Evolutionary conservation across 1,284 basidiomycete genomes (phyloP).

Genomic region (Chalciporus sp.): DNA sequence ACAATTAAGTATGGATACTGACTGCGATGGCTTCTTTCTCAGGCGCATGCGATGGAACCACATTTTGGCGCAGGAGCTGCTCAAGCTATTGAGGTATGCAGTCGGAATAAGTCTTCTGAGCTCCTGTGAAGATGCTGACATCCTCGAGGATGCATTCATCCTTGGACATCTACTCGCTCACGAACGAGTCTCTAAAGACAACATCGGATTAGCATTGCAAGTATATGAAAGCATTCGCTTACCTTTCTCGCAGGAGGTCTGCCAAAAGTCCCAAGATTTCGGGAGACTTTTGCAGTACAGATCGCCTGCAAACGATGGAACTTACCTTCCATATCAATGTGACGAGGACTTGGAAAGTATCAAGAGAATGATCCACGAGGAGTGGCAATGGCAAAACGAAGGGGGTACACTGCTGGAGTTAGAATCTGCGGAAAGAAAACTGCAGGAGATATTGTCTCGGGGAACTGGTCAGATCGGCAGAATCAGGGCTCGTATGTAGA

Average conservation of each 20-base stretch:
- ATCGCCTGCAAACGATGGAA: neutral
- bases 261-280: neutral
- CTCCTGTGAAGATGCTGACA: too few relatives aligned
- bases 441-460: neutral
- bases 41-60: slow-evolving; percentile 38
- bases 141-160: neutral
- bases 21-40: neutral
- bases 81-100: slow-evolving; percentile 36
- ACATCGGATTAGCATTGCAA: neutral
- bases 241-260: neutral
- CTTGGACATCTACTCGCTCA: neutral
- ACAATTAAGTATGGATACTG: neutral
- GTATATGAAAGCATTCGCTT: neutral
- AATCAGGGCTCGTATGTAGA: too few relatives aligned
- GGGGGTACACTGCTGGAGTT: neutral
- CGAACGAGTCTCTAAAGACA: neutral
- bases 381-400: neutral
- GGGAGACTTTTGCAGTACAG: neutral
- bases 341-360: neutral
- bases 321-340: neutral
- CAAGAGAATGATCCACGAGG: neutral
- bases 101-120: too few relatives aligned
- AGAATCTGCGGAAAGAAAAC: neutral
- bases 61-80: slow-evolving; percentile 36
- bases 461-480: too few relatives aligned